phyloP scores from a whole-genome alignment of 768 basidiomycete genomes.

The Cubamyces lactineus region DNA sequence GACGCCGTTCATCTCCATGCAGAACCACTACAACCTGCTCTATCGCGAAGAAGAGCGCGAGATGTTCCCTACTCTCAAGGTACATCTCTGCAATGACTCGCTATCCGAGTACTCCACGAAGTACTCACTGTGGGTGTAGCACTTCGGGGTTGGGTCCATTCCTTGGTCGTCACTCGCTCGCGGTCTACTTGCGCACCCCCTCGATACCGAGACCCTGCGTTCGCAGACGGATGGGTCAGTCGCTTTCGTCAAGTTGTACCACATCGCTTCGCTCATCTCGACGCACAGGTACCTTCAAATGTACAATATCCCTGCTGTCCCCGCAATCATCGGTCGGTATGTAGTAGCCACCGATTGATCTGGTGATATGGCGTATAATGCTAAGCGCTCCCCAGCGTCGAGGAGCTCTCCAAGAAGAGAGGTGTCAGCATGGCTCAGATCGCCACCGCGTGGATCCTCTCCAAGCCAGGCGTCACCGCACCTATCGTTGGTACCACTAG shows the following conservation, averaged over 20 bases:
- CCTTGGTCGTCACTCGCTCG: constrained; percentile 45
- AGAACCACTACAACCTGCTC: constrained; percentile 58
- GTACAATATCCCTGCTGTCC: constrained; percentile 8
- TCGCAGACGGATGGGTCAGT: constrained; percentile 31
- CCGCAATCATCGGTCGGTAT: constrained; percentile 25
- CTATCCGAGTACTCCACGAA: neutral
- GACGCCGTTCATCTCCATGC: constrained; percentile 66
- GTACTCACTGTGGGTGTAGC: constrained; percentile 20
- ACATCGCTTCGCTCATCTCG: neutral
- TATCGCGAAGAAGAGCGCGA: constrained; percentile 67
- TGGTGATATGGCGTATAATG: neutral
- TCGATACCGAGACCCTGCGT: constrained; percentile 31
- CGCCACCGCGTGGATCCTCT: constrained; percentile 41
- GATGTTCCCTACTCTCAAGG: constrained; percentile 54
- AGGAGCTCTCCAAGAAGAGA: constrained; percentile 45
- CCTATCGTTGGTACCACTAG: constrained; percentile 48
- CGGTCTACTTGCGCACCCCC: constrained; percentile 39
- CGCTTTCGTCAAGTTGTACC: too few relatives aligned
- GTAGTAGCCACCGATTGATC: neutral
- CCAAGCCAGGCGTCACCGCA: constrained; percentile 38
- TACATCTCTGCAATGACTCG: neutral
- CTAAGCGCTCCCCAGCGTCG: constrained; percentile 30
- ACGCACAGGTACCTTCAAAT: constrained; percentile 8
- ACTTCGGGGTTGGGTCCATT: constrained; percentile 42
- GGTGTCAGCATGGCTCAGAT: constrained; percentile 47